Evolutionary conservation across 108 stramenopile species (phyloP).

Genomic region (Cylindrotheca fusiformis): DNA sequence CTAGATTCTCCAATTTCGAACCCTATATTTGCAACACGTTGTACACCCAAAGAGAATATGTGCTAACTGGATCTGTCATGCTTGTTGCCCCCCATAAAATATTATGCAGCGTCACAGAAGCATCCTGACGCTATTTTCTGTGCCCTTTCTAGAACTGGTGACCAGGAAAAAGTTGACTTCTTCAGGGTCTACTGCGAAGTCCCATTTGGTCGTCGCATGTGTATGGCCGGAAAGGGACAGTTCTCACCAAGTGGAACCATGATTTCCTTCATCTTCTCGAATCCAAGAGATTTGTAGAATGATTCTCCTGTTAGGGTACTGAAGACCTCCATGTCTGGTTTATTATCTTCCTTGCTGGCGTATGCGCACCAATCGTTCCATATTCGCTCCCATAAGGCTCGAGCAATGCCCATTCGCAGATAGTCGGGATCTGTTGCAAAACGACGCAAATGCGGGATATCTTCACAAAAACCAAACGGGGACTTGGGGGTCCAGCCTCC

Average conservation of each 20-base stretch:
- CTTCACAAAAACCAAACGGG: background rate
- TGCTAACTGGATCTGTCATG: too few relatives aligned
- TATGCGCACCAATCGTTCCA: constrained; percentile 14
- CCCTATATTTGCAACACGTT: too few relatives aligned
- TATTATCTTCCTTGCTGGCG: background rate
- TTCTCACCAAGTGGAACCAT: constrained; percentile 14
- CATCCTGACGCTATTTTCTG: background rate
- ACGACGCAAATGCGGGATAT: constrained; percentile 11
- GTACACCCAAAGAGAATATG: too few relatives aligned
- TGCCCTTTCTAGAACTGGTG: background rate
- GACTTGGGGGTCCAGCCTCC: constrained; percentile 28
- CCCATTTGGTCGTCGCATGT: constrained; percentile 6
- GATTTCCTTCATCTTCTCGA: constrained; percentile 1
- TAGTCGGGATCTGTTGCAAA: constrained; percentile 9
- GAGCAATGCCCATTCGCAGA: constrained; percentile 9
- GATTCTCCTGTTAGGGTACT: constrained; percentile 22
- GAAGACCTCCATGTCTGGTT: constrained; percentile 26
- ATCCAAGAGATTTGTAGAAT: constrained; percentile 32
- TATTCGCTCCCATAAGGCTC: constrained; percentile 9
- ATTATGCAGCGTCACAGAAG: too few relatives aligned
- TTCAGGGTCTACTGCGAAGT: background rate
- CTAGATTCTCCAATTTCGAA: too few relatives aligned
- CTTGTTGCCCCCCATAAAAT: too few relatives aligned
- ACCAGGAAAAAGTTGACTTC: background rate
- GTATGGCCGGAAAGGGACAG: constrained; percentile 15